These are phyloP conservation scores for Mycena belliarum DNA, from an alignment of 768 basidiomycete genomes.

Conservation along the genomic window DNA sequence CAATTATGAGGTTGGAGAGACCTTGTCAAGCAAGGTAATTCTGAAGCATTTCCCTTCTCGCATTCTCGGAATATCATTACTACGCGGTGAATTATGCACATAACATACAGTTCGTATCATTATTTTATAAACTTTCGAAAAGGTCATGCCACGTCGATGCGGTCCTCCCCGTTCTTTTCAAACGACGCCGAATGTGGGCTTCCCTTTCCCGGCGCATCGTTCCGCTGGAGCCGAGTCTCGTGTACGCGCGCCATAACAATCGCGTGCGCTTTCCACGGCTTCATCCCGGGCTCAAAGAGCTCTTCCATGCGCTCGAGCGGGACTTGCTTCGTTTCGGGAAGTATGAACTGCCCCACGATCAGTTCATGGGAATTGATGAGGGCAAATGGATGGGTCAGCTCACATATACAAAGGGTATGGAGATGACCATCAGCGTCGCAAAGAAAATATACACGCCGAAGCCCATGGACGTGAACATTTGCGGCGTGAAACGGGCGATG, in stretches of 20 bases:
- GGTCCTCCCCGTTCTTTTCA: slow-evolving; percentile 2
- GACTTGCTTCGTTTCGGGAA: slow-evolving; percentile 43
- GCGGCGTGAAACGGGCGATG: slow-evolving; percentile 39
- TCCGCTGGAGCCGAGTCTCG: slow-evolving; percentile 13
- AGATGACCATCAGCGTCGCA: slow-evolving; percentile 34
- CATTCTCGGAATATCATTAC: background rate
- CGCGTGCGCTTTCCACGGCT: slow-evolving; percentile 35
- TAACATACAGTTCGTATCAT: background rate
- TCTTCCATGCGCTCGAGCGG: slow-evolving; percentile 46
- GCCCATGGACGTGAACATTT: slow-evolving; percentile 39
- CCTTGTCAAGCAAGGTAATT: too few relatives aligned
- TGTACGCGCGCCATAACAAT: slow-evolving; percentile 31
- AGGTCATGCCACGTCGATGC: background rate
- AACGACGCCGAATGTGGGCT: slow-evolving; percentile 13
- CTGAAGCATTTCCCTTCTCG: background rate
- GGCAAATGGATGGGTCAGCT: slow-evolving; percentile 11
- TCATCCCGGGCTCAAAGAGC: slow-evolving; percentile 37
- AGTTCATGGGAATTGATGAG: background rate
- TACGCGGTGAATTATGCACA: background rate
- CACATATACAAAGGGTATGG: slow-evolving; percentile 37
- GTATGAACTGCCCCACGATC: slow-evolving; percentile 27
- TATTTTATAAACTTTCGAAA: background rate
- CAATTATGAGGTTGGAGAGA: too few relatives aligned
- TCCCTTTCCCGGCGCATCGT: background rate
- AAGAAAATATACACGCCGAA: slow-evolving; percentile 41